A percentile compares a stretch with the other conserved stretches of the same genome.
Conservation (phyloP, 164 flowering plant species). For the Dillenia suffruticosa region DNA sequence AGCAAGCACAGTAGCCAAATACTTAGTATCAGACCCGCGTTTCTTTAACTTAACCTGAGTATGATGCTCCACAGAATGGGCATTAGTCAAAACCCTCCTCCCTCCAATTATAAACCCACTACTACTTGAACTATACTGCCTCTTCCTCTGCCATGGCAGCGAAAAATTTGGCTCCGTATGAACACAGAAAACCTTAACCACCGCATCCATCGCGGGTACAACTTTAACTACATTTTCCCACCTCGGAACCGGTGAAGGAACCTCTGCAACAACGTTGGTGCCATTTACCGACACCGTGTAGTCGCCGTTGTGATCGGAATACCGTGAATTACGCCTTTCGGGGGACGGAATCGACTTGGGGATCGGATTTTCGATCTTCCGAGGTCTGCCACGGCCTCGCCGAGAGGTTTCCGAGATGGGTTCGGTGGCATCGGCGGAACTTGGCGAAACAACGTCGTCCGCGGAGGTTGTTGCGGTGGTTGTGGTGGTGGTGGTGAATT, state of each 20-base stretch:
- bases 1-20: conserved; percentile 85
- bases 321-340: not conserved
- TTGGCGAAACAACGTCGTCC: not conserved
- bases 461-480: no score
- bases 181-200: conserved; percentile 96
- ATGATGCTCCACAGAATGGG: conserved; percentile 95
- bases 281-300: conserved; percentile 1
- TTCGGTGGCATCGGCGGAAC: conserved; percentile 13
- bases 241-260: not conserved
- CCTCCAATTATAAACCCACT: conserved; percentile 87
- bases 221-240: conserved; percentile 37
- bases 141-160: conserved; percentile 95
- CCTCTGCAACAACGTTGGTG: conserved; percentile 9
- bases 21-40: conserved; percentile 94
- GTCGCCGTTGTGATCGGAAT: not conserved
- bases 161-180: conserved; percentile 98
- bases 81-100: conserved; percentile 88
- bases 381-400: conserved; percentile 43
- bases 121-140: conserved; percentile 92
- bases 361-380: conserved; percentile 10
- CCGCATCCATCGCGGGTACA: conserved; percentile 88
- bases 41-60: conserved; percentile 98
- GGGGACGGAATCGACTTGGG: conserved; percentile 5
- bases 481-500: no score
- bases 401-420: conserved; percentile 17